Evolutionary conservation across 1,284 basidiomycete species (phyloP), one percentile per base, ranked within the genome.

Genomic region (Irpex sp.): DNA sequence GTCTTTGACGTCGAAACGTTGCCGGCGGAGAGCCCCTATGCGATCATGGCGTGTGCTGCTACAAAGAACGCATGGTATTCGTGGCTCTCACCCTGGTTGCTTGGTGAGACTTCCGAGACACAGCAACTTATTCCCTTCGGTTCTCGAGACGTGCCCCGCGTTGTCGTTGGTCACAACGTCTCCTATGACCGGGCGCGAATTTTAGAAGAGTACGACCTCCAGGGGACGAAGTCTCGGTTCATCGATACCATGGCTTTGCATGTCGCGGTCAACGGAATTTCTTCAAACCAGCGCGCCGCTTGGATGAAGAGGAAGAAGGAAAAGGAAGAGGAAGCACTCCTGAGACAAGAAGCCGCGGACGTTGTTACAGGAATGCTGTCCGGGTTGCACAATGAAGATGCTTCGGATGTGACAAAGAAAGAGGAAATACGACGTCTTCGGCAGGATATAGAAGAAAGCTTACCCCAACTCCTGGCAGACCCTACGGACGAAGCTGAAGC

Each of bases 221-320:
- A 80, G 0, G 81, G 83, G 0, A 92, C 92, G 0, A 76, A 83
- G 53, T 96, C 86, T 21, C 87, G 97, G 1, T 99, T 93, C 74
- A 76, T 98, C 46, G 97, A 99, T 73, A 99, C 97, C 0, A 94
- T 99, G 87, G 89, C 94, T 1, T 81, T 99, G 8, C 97, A 99
- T 73, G 90, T 97, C 57, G 95, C 97, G 4, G 92, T 95, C 2
- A 90, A 92, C 64, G 97, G 97, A 5, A 97, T 99, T 62, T 97
- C 95, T 0, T 95, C 94, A 0, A 92, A 95, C 66, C 97, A 99
- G 73, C 88, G 96, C 0, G 94, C 95, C 0, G 92, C 92, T 1
- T 99, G 96, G 95, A 86, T 90, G 77, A 89, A 90, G 71, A 86
- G 95, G 72, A 83, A 86, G 61, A 94, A 93, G 70, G 74, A 77